Evolutionary conservation across 768 basidiomycete genomes (phyloP).

Genomic region (Kwoniella dendrophila): DNA sequence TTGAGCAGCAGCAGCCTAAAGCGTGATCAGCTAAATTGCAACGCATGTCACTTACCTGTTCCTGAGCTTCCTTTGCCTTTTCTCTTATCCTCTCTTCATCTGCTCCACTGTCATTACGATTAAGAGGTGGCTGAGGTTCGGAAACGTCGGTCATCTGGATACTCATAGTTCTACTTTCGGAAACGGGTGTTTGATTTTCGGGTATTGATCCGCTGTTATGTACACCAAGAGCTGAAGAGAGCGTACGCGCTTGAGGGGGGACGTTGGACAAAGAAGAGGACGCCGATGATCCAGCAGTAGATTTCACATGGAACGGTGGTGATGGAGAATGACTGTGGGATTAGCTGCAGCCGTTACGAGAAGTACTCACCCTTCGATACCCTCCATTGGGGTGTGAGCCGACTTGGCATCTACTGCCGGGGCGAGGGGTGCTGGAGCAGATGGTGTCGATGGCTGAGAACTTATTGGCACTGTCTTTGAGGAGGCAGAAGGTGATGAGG

Average conservation of each 20-base stretch:
- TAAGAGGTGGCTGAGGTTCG: slow-evolving; percentile 21
- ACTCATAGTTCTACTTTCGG: slow-evolving; percentile 35
- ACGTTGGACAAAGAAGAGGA: slow-evolving; percentile 36
- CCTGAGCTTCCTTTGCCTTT: slow-evolving; percentile 54
- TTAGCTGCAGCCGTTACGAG: background rate
- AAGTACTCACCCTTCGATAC: slow-evolving; percentile 30
- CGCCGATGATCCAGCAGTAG: slow-evolving; percentile 36
- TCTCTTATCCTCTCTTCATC: slow-evolving; percentile 52
- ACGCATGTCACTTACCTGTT: slow-evolving; percentile 44
- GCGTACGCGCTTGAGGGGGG: slow-evolving; percentile 29
- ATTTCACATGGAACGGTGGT: slow-evolving; percentile 12
- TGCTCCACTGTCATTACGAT: slow-evolving; percentile 24
- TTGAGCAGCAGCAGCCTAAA: slow-evolving; percentile 52
- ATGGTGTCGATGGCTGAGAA: slow-evolving; percentile 8
- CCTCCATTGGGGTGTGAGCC: slow-evolving; percentile 31
- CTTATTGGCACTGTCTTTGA: background rate
- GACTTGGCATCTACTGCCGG: slow-evolving; percentile 8
- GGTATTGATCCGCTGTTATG: slow-evolving; percentile 15
- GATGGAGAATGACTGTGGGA: slow-evolving; percentile 4
- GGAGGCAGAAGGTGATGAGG: slow-evolving; percentile 15
- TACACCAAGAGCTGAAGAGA: slow-evolving; percentile 36
- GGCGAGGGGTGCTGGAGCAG: slow-evolving; percentile 5
- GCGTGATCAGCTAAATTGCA: slow-evolving; percentile 2
- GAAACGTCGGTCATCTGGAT: slow-evolving; percentile 52
- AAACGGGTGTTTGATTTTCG: slow-evolving; percentile 8